Evolutionary conservation across 1,139 yeast genomes (phyloP), one percentile per base, ranked within the genome.

Genomic region (Insectozyma bohioensis): DNA sequence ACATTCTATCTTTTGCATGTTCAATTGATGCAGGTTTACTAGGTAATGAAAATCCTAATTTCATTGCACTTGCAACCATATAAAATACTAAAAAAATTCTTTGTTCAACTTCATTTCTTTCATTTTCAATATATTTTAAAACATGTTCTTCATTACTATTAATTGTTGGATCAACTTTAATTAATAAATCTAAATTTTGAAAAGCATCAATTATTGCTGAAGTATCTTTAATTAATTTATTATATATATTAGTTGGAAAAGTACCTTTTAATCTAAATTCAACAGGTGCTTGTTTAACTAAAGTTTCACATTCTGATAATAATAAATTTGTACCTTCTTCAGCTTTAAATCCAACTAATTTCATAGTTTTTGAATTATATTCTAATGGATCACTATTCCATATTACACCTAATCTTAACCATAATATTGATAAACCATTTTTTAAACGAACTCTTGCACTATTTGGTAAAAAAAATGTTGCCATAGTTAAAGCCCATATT

Each of bases 401-500:
- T n/a, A 80, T 71, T 18, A 85, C 69, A 0, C 95, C 95, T 68
- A 86, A 68, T 33, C 88, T 63, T 27, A 86, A 60, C 95, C 95
- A 86, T 18, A 85, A 63, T 1, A 80, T 61, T 0, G 87, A 74
- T 17, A 85, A 54, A 0, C 86, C 86, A 20, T 68, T 67, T 42
- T 84, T 78, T 36, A 85, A 61, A 34, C 88, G 63, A 9, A 78
- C 63, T 30, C 95, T 63, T 0, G 95, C 95, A 49, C 86, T 78
- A 49, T 79, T 80, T 5, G 95, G 95, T 38, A 85, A 67, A 35
- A 86, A 71, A 2, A 75, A 62, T 18, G 80, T 61, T 0, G 82
- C 79, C 61, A 85, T 74, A 2, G 76, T 52, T 11, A 86, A 62
- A 0, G 95, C 94, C 90, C 94, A 85, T 0, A 81, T 40, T 2